Evolutionary conservation across 331 rosid species (phyloP).

Genomic region (Spiraea crenata): DNA sequence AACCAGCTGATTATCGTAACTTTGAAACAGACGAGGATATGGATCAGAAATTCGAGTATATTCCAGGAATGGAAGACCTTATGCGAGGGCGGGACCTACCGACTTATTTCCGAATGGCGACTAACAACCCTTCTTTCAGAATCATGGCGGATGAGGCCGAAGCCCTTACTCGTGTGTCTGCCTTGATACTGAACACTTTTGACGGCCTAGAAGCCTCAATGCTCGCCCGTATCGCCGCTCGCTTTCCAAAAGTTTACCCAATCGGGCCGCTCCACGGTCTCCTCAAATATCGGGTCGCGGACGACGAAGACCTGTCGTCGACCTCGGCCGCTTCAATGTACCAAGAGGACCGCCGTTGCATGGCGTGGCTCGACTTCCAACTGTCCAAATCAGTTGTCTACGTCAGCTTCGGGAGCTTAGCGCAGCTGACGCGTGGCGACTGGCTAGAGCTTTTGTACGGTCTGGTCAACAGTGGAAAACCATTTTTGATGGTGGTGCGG

Average conservation of each 20-base stretch:
- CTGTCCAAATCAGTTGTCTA: conserved; percentile 27
- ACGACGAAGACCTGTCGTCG: neutral
- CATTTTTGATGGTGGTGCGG: conserved; percentile 39
- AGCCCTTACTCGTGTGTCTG: neutral
- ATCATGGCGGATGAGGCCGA: neutral
- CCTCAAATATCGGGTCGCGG: conserved; percentile 10
- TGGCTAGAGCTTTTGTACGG: conserved; percentile 44
- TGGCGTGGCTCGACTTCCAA: conserved; percentile 53
- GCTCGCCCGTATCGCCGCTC: conserved; percentile 28
- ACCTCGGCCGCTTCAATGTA: neutral
- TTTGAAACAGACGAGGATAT: neutral
- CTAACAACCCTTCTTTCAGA: neutral
- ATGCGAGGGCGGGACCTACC: conserved; percentile 49
- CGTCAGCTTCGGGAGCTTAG: conserved; percentile 47
- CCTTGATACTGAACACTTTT: conserved; percentile 43
- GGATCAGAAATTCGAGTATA: neutral
- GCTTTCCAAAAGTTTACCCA: conserved; percentile 34
- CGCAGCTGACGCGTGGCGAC: neutral
- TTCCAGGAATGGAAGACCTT: conserved; percentile 46
- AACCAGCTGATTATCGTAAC: no score
- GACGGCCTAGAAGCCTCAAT: conserved; percentile 42
- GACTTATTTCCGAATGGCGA: conserved; percentile 9
- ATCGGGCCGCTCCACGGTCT: conserved; percentile 50
- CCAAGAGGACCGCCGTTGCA: conserved; percentile 38
- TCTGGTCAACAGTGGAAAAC: conserved; percentile 33